Evolutionary conservation across 2,329 filamentous ascomycete genomes (phyloP).

Genomic region (Pseudopyricularia javanii): DNA sequence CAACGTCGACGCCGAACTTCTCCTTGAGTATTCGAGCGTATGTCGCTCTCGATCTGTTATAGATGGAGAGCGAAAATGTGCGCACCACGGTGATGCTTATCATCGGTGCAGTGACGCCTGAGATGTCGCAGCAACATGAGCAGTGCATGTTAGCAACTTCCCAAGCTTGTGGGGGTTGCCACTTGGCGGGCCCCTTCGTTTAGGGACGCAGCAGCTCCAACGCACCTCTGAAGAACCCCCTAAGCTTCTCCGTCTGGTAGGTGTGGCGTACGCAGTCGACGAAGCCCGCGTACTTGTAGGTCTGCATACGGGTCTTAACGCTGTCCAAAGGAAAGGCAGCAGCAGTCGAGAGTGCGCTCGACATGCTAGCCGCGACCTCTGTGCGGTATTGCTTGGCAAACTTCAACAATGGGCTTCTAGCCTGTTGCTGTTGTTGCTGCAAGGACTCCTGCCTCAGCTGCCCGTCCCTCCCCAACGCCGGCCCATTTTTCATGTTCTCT

Average conservation of each 20-base stretch:
- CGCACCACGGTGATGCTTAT: conserved; percentile 31
- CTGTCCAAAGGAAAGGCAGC: conserved; percentile 79
- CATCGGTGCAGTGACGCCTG: conserved; percentile 69
- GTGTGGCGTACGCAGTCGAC: conserved; percentile 63
- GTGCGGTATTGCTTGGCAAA: conserved; percentile 70
- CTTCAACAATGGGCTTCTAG: conserved; percentile 9
- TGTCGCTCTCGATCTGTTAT: conserved; percentile 63
- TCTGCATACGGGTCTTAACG: conserved; percentile 83
- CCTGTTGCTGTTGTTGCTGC: conserved; percentile 6
- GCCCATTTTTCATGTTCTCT: background rate
- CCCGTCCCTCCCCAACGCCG: background rate
- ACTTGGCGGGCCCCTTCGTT: background rate
- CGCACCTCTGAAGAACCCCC: conserved; percentile 70
- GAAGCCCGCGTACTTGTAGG: conserved; percentile 67
- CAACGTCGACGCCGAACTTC: conserved; percentile 56
- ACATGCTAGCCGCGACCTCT: conserved; percentile 65
- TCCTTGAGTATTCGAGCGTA: conserved; percentile 59
- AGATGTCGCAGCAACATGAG: background rate
- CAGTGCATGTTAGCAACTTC: background rate
- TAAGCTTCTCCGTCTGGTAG: conserved; percentile 59
- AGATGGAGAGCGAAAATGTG: conserved; percentile 34
- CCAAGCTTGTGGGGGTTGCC: background rate
- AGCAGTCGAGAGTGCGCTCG: conserved; percentile 67
- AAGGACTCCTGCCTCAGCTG: conserved; percentile 4
- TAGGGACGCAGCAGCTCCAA: background rate